Percentiles rank a stretch among this genome's conserved stretches.
Evolutionary conservation across 768 basidiomycete species (phyloP).

Genomic region (Cystobasidium ongulense): DNA sequence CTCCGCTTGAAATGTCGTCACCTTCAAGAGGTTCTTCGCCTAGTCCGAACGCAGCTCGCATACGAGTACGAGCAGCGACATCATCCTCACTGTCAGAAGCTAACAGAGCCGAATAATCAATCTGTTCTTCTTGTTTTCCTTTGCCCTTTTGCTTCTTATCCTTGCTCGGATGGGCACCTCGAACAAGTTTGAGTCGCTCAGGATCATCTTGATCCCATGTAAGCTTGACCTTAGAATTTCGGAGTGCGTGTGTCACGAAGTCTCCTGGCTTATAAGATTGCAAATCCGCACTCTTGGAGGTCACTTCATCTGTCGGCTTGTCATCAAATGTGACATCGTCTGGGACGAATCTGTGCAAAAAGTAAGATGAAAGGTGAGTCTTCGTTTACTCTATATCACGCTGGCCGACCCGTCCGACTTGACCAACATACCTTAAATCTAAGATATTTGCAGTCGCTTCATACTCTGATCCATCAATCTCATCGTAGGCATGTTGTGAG

Average conservation of each 20-base stretch:
- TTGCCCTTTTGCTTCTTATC: constrained; percentile 65
- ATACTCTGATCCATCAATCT: constrained; percentile 88
- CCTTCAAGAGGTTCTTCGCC: constrained; percentile 52
- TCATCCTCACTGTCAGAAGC: constrained; percentile 58
- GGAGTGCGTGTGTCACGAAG: constrained; percentile 87
- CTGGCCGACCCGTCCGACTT: no score
- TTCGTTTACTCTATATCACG: no score
- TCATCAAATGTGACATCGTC: constrained; percentile 43
- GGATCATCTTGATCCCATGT: constrained; percentile 98
- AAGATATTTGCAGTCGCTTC: constrained; percentile 95
- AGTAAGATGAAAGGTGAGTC: not conserved
- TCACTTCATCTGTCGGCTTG: constrained; percentile 55
- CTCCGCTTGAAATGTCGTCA: constrained; percentile 61
- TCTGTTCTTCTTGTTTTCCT: constrained; percentile 75
- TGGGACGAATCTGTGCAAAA: constrained; percentile 35
- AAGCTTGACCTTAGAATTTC: constrained; percentile 93
- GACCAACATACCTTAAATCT: constrained; percentile 76
- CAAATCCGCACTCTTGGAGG: constrained; percentile 41
- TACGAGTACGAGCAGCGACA: constrained; percentile 46
- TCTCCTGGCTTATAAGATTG: constrained; percentile 65
- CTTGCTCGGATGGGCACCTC: constrained; percentile 11
- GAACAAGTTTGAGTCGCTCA: constrained; percentile 46
- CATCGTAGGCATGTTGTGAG: constrained; percentile 68
- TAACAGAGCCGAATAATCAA: constrained; percentile 73
- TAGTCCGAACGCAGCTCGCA: constrained; percentile 24